phyloP scores from a whole-genome alignment of 306 rosid species.

The Quercus berberidifolia region DNA sequence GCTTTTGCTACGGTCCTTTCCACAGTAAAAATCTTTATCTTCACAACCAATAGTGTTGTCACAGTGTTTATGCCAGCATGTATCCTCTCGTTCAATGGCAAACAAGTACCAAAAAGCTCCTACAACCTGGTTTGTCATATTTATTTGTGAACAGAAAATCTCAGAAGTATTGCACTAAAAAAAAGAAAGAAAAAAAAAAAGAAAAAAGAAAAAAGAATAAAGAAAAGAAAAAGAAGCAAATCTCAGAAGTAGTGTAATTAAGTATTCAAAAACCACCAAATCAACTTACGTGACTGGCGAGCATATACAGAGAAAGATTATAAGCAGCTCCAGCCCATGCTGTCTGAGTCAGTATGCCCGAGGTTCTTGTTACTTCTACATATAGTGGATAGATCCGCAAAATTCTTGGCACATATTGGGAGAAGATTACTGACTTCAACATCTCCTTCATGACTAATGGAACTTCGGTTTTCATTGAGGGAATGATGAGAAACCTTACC shows the following conservation, averaged over 20 bases:
- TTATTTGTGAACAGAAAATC: conserved; percentile 10
- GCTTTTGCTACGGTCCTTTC: rapidly evolving
- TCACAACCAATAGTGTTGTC: too few relatives aligned
- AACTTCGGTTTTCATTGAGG: conserved; percentile 1
- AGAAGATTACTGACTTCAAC: conserved; percentile 40
- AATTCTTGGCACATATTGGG: conserved; percentile 69
- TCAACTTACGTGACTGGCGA: conserved; percentile 79
- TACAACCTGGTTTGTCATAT: conserved; percentile 40
- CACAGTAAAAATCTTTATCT: conserved; percentile 28
- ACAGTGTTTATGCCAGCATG: conserved; percentile 53
- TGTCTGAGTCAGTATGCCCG: conserved; percentile 81
- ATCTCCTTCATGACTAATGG: conserved; percentile 39
- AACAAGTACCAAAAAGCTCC: conserved; percentile 93
- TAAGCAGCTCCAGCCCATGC: conserved; percentile 90
- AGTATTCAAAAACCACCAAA: neutral
- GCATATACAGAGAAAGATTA: conserved; percentile 83
- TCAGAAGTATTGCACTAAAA: neutral
- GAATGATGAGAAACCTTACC: conserved; percentile 38
- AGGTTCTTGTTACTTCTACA: conserved; percentile 66
- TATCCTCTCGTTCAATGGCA: conserved; percentile 50
- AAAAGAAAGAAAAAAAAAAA: too few relatives aligned
- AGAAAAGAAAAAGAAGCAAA: neutral
- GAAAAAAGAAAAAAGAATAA: too few relatives aligned
- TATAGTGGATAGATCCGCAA: conserved; percentile 55
- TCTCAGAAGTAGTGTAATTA: neutral